These are phyloP conservation scores for Barbarea vulgaris DNA, from an alignment of 345 rosid genomes.

Conservation along the genomic window DNA sequence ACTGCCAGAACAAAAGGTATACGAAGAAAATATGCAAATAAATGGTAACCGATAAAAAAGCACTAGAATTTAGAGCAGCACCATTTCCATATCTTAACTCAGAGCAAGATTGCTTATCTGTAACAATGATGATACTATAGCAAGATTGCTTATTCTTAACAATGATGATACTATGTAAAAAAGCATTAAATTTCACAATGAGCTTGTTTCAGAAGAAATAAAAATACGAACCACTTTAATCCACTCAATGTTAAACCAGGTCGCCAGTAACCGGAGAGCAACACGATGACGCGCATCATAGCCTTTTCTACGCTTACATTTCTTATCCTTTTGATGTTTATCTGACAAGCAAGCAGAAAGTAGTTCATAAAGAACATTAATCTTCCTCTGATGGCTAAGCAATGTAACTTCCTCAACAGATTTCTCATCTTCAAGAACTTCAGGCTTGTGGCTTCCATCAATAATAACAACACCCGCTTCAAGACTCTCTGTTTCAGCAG, in stretches of 20 bases:
- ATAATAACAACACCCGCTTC: constrained; percentile 22
- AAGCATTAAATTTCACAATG: not conserved
- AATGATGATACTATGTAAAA: not conserved
- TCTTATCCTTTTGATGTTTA: constrained; percentile 53
- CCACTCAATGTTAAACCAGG: constrained; percentile 91
- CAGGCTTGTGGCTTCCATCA: constrained; percentile 36
- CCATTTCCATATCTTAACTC: constrained; percentile 1
- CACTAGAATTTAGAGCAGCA: not conserved
- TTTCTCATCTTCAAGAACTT: constrained; percentile 48
- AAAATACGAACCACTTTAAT: constrained; percentile 69
- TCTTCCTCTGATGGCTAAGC: constrained; percentile 74
- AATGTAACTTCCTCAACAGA: constrained; percentile 61
- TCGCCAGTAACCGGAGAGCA: constrained; percentile 76
- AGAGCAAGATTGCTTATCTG: not conserved
- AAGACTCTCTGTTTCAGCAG: constrained; percentile 30
- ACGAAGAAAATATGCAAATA: not conserved
- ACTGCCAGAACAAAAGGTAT: not conserved
- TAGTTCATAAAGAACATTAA: constrained; percentile 81
- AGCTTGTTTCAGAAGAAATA: not conserved
- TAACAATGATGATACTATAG: not conserved
- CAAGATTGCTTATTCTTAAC: not conserved
- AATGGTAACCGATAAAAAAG: not conserved
- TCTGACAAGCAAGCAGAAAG: constrained; percentile 93
- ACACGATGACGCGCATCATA: constrained; percentile 96
- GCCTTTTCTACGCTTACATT: constrained; percentile 64